Conservation (phyloP, 164 flowering plant species). For the Platanus orientalis region DNA sequence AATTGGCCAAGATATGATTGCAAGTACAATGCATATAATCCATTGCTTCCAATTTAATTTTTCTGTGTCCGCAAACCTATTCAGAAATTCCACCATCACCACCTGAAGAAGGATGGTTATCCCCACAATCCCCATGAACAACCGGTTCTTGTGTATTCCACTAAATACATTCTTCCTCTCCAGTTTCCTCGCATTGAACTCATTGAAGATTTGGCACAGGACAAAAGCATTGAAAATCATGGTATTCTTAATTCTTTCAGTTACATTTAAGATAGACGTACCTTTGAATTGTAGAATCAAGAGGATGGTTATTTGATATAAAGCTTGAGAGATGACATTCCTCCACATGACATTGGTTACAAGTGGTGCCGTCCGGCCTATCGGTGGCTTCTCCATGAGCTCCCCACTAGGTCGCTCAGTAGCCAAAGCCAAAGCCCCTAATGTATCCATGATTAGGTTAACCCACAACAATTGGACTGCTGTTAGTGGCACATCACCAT, state of each 20-base stretch:
- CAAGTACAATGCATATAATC: not conserved
- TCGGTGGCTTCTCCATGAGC: not conserved
- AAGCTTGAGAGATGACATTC: too few relatives aligned
- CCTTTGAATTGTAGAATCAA: not conserved
- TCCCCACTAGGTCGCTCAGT: not conserved
- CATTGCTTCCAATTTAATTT: too few relatives aligned
- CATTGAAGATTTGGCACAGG: not conserved
- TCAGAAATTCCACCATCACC: too few relatives aligned
- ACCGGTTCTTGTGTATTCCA: not conserved
- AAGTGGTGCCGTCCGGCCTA: not conserved
- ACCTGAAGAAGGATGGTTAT: too few relatives aligned
- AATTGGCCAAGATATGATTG: not conserved
- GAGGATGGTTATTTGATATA: not conserved
- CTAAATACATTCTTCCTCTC: too few relatives aligned
- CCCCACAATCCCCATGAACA: not conserved
- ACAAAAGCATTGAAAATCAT: too few relatives aligned
- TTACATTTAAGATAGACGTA: not conserved
- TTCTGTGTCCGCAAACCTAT: not conserved
- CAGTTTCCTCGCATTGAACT: too few relatives aligned
- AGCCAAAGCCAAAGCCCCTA: not conserved
- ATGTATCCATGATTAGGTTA: not conserved
- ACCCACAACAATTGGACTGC: too few relatives aligned
- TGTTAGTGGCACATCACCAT: not conserved
- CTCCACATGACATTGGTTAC: not conserved
- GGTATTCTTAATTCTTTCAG: not conserved